A percentile compares a stretch with the other conserved stretches of the same genome.
These are phyloP conservation scores for Geotrichum restrictum DNA, from an alignment of 1,139 yeast species.

Conservation along the genomic window DNA sequence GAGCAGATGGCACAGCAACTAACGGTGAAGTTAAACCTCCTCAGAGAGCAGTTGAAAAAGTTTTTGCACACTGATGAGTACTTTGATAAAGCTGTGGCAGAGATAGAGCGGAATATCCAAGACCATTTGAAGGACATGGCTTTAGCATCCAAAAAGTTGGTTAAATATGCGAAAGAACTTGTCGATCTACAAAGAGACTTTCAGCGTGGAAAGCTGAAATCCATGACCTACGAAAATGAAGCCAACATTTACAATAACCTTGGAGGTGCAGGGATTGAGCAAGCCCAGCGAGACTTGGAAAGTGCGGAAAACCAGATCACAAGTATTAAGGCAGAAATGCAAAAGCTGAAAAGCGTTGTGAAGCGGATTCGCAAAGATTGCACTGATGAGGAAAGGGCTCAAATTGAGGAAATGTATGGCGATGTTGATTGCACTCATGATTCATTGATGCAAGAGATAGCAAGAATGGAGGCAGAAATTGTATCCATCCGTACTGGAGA, in stretches of 20 bases:
- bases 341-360: constrained; percentile 22
- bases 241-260: constrained; percentile 9
- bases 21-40: background rate
- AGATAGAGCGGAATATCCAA: constrained; percentile 7
- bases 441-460: constrained; percentile 1
- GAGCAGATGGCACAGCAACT: background rate
- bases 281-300: constrained; percentile 24
- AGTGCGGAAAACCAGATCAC: constrained; percentile 25
- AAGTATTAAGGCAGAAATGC: constrained; percentile 24
- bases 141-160: background rate
- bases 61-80: background rate
- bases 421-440: constrained; percentile 15
- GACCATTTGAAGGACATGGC: background rate
- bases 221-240: constrained; percentile 11
- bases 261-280: constrained; percentile 23
- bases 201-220: background rate
- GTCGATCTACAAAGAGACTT: constrained; percentile 4
- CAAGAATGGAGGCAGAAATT: constrained; percentile 3
- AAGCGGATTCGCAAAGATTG: constrained; percentile 6
- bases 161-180: background rate
- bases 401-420: constrained; percentile 12
- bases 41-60: background rate
- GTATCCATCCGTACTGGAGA: background rate
- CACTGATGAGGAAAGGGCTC: constrained; percentile 11
- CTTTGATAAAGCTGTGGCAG: background rate